Percentiles rank a stretch among this genome's conserved stretches.
Evolutionary conservation across 1,139 yeast species (phyloP).

Genomic region (Saccharomyces hybrid): DNA sequence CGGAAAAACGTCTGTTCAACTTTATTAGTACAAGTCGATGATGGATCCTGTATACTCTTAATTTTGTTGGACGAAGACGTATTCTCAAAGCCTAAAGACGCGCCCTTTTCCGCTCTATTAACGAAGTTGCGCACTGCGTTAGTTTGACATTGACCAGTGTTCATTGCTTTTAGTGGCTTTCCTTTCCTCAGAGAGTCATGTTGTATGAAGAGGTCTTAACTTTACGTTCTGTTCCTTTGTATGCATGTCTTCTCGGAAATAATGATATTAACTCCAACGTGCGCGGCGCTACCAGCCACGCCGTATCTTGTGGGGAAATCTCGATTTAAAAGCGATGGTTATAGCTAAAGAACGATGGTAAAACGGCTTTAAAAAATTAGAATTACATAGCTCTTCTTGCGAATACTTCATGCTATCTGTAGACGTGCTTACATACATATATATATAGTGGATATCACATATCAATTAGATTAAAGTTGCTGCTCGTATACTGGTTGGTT

Average conservation of each 20-base stretch:
- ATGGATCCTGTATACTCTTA: neutral
- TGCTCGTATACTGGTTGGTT: neutral
- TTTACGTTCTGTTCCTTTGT: neutral
- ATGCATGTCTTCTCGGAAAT: neutral
- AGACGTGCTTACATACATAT: neutral
- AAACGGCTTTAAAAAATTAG: neutral
- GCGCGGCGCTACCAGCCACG: neutral
- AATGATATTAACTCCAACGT: neutral
- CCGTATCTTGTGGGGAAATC: too few species aligned
- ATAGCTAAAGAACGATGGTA: too few species aligned
- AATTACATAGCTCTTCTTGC: neutral
- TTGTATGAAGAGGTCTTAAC: too few species aligned
- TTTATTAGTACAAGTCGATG: neutral
- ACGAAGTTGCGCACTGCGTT: neutral
- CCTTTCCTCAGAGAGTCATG: too few species aligned
- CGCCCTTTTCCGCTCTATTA: neutral
- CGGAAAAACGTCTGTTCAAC: neutral
- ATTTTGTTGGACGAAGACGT: neutral
- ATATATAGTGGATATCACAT: slow-evolving; percentile 9
- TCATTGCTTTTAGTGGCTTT: neutral
- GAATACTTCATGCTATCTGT: neutral
- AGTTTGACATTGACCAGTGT: neutral
- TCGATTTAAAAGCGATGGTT: too few species aligned
- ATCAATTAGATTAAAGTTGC: slow-evolving; percentile 28
- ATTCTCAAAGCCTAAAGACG: neutral